phyloP scores from a whole-genome alignment of 129 eudicot genomes.

The Helichrysum umbraculigerum region DNA sequence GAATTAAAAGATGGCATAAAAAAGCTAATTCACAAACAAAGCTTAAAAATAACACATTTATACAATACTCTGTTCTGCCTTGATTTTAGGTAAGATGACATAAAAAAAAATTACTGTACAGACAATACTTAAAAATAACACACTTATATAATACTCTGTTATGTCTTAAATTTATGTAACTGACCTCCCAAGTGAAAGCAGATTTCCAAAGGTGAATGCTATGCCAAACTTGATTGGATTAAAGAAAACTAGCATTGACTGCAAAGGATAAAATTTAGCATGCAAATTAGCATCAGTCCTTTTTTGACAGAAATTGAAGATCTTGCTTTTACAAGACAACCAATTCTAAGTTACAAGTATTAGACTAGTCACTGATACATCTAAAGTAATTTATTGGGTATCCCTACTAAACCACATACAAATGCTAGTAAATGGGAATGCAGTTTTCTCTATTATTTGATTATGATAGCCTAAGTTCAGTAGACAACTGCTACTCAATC shows the following conservation, averaged over 20 bases:
- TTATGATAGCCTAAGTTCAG: not conserved
- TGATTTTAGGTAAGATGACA: conserved; percentile 1
- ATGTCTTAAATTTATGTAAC: conserved; percentile 24
- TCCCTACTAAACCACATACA: conserved; percentile 2
- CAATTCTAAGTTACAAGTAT: not conserved
- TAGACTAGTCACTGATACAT: not conserved
- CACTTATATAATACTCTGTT: not conserved
- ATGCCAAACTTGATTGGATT: conserved; percentile 94
- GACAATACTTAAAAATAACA: not conserved
- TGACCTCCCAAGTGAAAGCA: conserved; percentile 98
- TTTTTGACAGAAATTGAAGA: not conserved
- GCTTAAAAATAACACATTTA: not conserved
- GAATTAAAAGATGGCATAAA: conserved; percentile 1
- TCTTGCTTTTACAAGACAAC: not conserved
- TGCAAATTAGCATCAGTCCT: conserved; percentile 20
- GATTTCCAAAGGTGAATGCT: conserved; percentile 92
- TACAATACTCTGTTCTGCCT: not conserved
- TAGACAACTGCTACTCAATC: not conserved
- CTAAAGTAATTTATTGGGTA: not conserved
- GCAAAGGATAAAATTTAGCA: conserved; percentile 26
- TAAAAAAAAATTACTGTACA: not conserved
- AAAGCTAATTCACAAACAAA: not conserved
- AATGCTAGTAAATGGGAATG: not conserved
- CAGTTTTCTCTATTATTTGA: not conserved
- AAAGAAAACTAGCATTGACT: conserved; percentile 98